Evolutionary conservation across 1,284 basidiomycete species (phyloP).

Genomic region (Singerocomus inundabilis): DNA sequence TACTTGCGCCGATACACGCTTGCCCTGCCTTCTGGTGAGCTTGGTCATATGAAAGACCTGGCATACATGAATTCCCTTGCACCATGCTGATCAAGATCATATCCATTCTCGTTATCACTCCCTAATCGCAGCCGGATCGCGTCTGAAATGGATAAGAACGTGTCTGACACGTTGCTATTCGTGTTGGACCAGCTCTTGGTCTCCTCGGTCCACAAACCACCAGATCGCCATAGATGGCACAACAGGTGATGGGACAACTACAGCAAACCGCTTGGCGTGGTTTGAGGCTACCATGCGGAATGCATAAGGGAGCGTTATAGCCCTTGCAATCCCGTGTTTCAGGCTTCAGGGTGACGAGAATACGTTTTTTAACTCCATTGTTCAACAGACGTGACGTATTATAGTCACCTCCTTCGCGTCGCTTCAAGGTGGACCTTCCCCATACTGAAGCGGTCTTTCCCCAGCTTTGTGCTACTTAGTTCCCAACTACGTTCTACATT

Average conservation of each 20-base stretch:
- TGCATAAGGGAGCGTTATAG: not conserved
- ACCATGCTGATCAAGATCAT: not conserved
- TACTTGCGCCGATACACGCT: not conserved
- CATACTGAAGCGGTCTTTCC: not conserved
- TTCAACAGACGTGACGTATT: conserved; percentile 1
- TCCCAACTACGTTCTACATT: not conserved
- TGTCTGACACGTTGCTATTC: conserved; percentile 5
- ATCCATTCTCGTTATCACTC: not conserved
- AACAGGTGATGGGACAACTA: not conserved
- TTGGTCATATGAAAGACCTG: not conserved
- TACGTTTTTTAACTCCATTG: conserved; percentile 1
- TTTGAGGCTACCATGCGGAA: conserved; percentile 1
- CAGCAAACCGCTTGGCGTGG: not conserved
- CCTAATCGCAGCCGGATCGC: conserved; percentile 1
- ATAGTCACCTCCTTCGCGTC: not conserved
- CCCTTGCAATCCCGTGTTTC: not conserved
- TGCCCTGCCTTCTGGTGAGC: not conserved
- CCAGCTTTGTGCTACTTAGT: not conserved
- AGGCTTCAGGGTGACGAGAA: not conserved
- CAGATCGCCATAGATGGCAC: not conserved
- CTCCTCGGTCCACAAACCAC: not conserved
- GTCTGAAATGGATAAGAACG: not conserved
- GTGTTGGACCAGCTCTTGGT: not conserved
- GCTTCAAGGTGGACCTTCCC: not conserved
- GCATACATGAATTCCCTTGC: not conserved